Evolutionary conservation across 2,329 filamentous ascomycete species (phyloP), one percentile per base, ranked within the genome.

Genomic region (Cylindrodendrum hubeiense): DNA sequence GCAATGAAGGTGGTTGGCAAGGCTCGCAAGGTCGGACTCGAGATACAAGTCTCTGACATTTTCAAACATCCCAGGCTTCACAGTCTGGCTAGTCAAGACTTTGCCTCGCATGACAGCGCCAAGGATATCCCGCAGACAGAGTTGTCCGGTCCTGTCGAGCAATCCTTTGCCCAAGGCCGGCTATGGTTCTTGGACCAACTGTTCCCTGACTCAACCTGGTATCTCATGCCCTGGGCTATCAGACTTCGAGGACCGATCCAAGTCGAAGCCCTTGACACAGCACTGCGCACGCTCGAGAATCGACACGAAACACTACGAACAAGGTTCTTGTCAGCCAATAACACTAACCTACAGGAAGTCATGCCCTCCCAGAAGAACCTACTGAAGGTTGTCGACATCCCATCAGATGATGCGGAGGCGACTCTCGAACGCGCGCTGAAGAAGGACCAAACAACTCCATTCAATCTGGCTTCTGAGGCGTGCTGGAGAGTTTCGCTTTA

Each of bases 1-100:
- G 84, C 84, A 0, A 88, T 86, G 81, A 83, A 81, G 58, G 69
- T 87, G 4, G 84, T 67, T 2, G 64, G 49, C 2, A 60, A 61
- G 5, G 62, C 59, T 5, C 65, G 66, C 3, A 57, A 60, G 9
- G 24, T 57, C 12, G 60, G 66, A 9, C 59, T 71, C 5, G 24
- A 46, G 3, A 6, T 72, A 3, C 19, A 13, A 21, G 51, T 22
- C 17, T 3, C 28, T 5, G n/a, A 33, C 26, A 33, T 50, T 5
- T 50, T 50, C 28, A 50, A 33, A 19, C 47, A 50, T 15, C 47
- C 28, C 12, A 50, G 47, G 26, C 28, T 50, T 2, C 47, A 33
- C 12, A 33, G n/a, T 19, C n/a, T 50, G 2, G 47, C 28, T 6
- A 22, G 28, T 13, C 47, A 33, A 9, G 28, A 21, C 10, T 8